These are phyloP conservation scores for Polygonum aviculare DNA, from an alignment of 148 eudicot genomes.

Conservation along the genomic window DNA sequence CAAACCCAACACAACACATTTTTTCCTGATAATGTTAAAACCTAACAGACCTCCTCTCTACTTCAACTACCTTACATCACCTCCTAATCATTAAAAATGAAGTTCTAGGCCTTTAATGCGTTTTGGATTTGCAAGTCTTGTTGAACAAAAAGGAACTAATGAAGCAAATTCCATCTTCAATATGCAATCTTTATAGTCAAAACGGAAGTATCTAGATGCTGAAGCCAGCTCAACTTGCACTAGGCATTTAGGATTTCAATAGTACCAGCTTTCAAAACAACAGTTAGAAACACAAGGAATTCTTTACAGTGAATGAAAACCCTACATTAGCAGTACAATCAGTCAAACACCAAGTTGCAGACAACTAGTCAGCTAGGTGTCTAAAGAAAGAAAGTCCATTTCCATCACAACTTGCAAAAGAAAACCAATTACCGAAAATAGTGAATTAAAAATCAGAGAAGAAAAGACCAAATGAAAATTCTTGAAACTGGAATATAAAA, in stretches of 20 bases:
- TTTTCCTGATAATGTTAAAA: background rate
- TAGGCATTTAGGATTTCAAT: background rate
- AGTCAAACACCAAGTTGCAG: background rate
- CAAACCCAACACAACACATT: background rate
- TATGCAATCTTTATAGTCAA: background rate
- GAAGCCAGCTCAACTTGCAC: background rate
- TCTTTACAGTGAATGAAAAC: background rate
- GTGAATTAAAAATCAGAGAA: background rate
- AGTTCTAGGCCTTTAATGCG: background rate
- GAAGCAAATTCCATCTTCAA: background rate
- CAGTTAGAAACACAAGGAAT: background rate
- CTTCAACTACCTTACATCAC: background rate
- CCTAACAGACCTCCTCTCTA: background rate
- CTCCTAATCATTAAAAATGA: background rate
- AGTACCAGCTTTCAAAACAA: background rate
- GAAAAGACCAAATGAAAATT: background rate
- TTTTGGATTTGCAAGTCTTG: background rate
- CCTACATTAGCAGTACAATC: background rate
- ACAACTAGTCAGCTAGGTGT: background rate
- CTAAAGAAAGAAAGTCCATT: background rate
- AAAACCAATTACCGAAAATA: background rate
- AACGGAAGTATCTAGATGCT: background rate
- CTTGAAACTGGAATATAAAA: slow-evolving; percentile 1
- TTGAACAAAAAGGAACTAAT: background rate
- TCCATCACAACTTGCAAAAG: background rate